A percentile compares a stretch with the other conserved stretches of the same genome.
Conservation (phyloP, 768 basidiomycete genomes). For the Boletus reticuloceps region DNA sequence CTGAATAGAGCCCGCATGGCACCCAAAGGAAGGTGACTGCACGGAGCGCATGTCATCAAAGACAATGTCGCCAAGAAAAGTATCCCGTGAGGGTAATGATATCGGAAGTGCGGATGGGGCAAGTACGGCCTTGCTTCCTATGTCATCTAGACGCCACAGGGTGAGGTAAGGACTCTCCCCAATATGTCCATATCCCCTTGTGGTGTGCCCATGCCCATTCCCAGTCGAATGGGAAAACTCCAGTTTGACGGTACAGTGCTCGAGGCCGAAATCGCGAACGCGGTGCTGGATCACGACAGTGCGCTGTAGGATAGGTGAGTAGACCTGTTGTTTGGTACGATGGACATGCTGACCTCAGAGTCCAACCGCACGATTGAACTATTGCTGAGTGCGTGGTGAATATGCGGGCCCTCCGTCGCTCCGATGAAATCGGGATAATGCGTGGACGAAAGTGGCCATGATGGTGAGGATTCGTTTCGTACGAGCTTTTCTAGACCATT, state of each 20-base stretch:
- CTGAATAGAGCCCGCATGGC: conserved; percentile 15
- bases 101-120: conserved; percentile 8
- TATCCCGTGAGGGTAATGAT: conserved; percentile 5
- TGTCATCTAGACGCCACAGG: conserved; percentile 18
- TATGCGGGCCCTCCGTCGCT: conserved; percentile 3
- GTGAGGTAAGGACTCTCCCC: conserved; percentile 14
- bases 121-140: conserved; percentile 3
- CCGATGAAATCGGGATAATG: conserved; percentile 23
- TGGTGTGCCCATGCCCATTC: conserved; percentile 1
- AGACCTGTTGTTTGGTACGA: neutral
- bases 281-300: conserved; percentile 21
- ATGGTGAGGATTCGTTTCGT: conserved; percentile 26
- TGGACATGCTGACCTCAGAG: conserved; percentile 5
- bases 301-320: conserved; percentile 6
- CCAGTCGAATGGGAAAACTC: conserved; percentile 1
- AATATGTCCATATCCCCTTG: conserved; percentile 13
- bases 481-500: conserved; percentile 22
- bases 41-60: conserved; percentile 5
- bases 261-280: conserved; percentile 25
- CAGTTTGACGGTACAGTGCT: conserved; percentile 16
- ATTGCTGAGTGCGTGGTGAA: conserved; percentile 15
- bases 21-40: conserved; percentile 13
- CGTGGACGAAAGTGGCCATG: conserved; percentile 23
- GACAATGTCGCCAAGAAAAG: conserved; percentile 18
- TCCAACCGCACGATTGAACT: conserved; percentile 23